These are phyloP conservation scores for Fulvia fulva DNA, from an alignment of 2,329 filamentous ascomycete species.

Conservation along the genomic window DNA sequence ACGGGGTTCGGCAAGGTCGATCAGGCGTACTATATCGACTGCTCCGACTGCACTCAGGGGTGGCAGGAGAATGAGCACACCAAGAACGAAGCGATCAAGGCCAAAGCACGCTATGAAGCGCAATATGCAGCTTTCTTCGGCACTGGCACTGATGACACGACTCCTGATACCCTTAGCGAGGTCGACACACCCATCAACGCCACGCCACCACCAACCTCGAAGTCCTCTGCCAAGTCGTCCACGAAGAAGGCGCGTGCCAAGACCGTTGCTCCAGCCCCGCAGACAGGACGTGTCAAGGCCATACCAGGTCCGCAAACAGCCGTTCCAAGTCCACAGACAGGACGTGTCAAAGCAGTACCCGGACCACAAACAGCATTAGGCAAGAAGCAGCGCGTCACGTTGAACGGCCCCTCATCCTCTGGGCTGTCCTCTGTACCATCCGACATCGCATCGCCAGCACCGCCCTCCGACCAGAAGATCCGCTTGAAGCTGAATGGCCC, in stretches of 20 bases:
- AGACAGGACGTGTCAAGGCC: no score
- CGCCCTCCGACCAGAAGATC: neutral
- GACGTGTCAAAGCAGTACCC: neutral
- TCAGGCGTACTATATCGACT: constrained; percentile 53
- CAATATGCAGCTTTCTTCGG: neutral
- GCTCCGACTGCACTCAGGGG: constrained; percentile 42
- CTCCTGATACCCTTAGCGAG: constrained; percentile 21
- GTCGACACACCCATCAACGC: constrained; percentile 18
- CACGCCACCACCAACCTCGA: constrained; percentile 4
- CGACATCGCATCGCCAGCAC: neutral
- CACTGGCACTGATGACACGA: constrained; percentile 4
- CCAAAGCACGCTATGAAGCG: constrained; percentile 13
- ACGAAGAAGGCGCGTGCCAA: no score
- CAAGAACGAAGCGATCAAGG: constrained; percentile 7
- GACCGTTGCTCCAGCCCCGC: no score
- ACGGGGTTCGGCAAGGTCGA: constrained; percentile 41
- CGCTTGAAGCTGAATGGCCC: neutral
- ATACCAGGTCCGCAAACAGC: no score
- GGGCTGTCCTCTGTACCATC: neutral
- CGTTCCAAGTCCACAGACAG: no score
- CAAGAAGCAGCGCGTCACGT: neutral
- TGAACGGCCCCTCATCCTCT: neutral
- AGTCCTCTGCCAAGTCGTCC: constrained; percentile 7
- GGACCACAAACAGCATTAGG: neutral
- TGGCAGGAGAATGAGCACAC: constrained; percentile 30